Evolutionary conservation across 2,329 filamentous ascomycete species (phyloP), one percentile per base, ranked within the genome.

Genomic region (Aspergillus calidoustus): DNA sequence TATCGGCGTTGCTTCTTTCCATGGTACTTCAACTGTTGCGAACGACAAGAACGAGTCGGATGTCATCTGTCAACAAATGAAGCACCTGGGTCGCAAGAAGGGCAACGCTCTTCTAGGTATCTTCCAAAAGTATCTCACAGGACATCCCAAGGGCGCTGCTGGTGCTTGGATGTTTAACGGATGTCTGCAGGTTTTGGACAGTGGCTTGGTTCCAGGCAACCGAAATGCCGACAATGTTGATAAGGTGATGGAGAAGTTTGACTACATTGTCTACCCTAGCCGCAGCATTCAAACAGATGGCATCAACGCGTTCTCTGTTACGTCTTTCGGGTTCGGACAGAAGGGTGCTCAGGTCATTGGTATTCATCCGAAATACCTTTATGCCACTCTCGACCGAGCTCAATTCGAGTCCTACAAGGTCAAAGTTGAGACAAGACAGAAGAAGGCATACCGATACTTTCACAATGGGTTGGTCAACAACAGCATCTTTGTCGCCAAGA

Each of bases 111-210:
- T 99, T 15, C 81, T 98, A 67, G 95, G 93, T 83, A 93, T 99
- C 77, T 99, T 98, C 91, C 95, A 99, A 82, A 99, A 99, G 82
- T 98, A 96, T 79, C 89, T 99, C 64, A 99, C 96, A 58, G 95
- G 95, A 79, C 95, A 99, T 78, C 95, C 95, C 73, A 99, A 99
- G 88, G 95, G 95, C 89, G 94, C 95, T 72, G 95, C 95, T 63
- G 95, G 95, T 84, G 95, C 94, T 53, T 99, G 95, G 93, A 99
- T 99, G 95, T 89, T 99, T 86, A 99, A 99, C 84, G 95, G 95
- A 68, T 95, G 92, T 78, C 83, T 99, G 77, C 95, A 99, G 79
- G 92, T 97, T 50, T 87, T 99, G 71, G 96, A 98, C 84, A 90
- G 86, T 55, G 95, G 95, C 74, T 84, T 99, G 54, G 94, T 99